A percentile compares a stretch with the other conserved stretches of the same genome.
Conservation (phyloP, 176 grass and related monocot species). For the Cenchrus americanus region DNA sequence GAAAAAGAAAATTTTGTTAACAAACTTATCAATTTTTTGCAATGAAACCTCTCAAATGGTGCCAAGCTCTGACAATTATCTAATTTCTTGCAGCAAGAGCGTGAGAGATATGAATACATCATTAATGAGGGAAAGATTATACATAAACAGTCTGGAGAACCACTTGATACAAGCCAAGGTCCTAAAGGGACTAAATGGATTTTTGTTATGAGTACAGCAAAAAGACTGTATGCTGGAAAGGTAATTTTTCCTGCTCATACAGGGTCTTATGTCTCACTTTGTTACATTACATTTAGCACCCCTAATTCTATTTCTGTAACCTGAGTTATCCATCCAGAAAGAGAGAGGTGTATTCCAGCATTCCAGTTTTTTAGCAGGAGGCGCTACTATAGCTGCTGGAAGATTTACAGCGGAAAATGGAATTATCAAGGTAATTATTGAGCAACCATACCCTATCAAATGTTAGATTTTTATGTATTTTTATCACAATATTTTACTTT, state of each 20-base stretch:
- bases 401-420: conserved; percentile 78
- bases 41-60: background rate
- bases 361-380: conserved; percentile 96
- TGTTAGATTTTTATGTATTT: background rate
- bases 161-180: conserved; percentile 63
- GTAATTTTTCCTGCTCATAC: conserved; percentile 42
- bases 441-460: background rate
- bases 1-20: background rate
- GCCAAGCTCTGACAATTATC: conserved; percentile 1
- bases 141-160: conserved; percentile 62
- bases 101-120: conserved; percentile 73
- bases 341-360: conserved; percentile 92
- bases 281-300: background rate
- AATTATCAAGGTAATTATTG: conserved; percentile 67
- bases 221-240: conserved; percentile 79
- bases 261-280: conserved; percentile 28
- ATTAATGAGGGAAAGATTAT: conserved; percentile 57
- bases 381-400: conserved; percentile 85
- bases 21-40: background rate
- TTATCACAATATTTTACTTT: background rate
- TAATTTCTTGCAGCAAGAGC: conserved; percentile 68
- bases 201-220: conserved; percentile 87
- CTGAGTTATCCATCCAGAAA: conserved; percentile 59
- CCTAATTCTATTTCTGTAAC: conserved; percentile 12
- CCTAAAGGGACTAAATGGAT: conserved; percentile 84